Evolutionary conservation across 805 yeast genomes (phyloP).

Genomic region (Starmerella cellae): DNA sequence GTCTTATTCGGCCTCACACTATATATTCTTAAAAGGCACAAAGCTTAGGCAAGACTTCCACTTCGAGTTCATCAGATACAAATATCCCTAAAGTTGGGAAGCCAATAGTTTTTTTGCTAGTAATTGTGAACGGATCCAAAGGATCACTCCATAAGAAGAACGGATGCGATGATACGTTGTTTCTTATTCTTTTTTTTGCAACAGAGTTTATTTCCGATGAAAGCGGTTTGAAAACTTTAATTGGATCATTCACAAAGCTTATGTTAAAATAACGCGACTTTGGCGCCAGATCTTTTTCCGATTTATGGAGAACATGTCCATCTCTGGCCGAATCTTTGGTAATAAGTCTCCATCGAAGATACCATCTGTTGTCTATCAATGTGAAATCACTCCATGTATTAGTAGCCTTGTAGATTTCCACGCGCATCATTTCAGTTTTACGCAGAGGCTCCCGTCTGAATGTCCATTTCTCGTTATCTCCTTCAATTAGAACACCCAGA

Average conservation of each 20-base stretch:
- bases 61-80: conserved; percentile 4
- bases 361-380: conserved; percentile 19
- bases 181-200: neutral
- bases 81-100: conserved; percentile 16
- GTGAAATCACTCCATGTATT: conserved; percentile 17
- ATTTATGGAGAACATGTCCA: neutral
- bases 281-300: neutral
- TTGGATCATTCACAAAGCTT: conserved; percentile 4
- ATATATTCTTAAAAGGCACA: conserved; percentile 9
- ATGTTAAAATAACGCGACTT: conserved; percentile 2
- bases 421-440: neutral
- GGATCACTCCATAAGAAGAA: conserved; percentile 16
- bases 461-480: neutral
- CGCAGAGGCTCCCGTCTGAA: conserved; percentile 10
- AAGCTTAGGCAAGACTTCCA: conserved; percentile 10
- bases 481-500: neutral
- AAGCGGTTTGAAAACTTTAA: neutral
- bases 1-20: no score
- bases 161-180: conserved; percentile 11
- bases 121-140: conserved; percentile 1
- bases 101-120: conserved; percentile 12
- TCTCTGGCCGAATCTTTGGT: neutral
- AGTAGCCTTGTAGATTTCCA: conserved; percentile 7
- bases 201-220: neutral
- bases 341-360: conserved; percentile 18